Base-by-base conservation (phyloP, 2,329 filamentous ascomycete genomes). In the Rutstroemia sp. region DNA sequence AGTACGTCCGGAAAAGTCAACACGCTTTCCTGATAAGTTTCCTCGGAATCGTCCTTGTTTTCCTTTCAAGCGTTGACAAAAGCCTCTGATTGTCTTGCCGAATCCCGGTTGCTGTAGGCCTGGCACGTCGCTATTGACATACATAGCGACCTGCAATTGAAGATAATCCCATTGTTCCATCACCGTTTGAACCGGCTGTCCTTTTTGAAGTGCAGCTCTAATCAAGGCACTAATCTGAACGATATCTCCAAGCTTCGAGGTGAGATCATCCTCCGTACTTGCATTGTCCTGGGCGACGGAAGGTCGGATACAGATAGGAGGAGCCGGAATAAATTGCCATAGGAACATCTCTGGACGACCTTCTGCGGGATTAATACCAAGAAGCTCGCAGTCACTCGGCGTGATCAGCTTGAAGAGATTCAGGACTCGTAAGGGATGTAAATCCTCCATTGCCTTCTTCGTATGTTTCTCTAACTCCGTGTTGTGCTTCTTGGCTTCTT, bases 121-220 rank as follows among this genome's bases (percentile, higher is more conserved):
- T 0, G 94, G 94, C 2, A 95, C 86, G 65, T 96, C 92, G 61
- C 92, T 96, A 75, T 99, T 97, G 71, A 99, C 92, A 70, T 99
- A 97, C 79, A 97, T 91, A 59, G 92, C 94, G 58, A 97, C 88
- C 67, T 97, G 92, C 8, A 96, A 80, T 68, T 97, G 92, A 59
- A 99, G 76, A 67, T 92, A 97, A 68, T 99, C 94, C 94, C 94
- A 99, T 65, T 96, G 91, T 70, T 99, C 94, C 85, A 97, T 95
- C 56, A 97, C 88, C 0, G 89, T 95, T 62, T 88, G 83, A 2
- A 99, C 80, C 0, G 90, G 84, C 14, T 92, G 88, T 9, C 92
- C 92, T 63, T 90, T 91, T 59, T 87, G 80, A 16, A 97, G 72
- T 0, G 90, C 89, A 21, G 89, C 87, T 50, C 88, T 85, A 60